Percentiles rank a stretch among this genome's conserved stretches.
Conservation (phyloP, 129 eudicot species). For the Lonicera japonica region DNA sequence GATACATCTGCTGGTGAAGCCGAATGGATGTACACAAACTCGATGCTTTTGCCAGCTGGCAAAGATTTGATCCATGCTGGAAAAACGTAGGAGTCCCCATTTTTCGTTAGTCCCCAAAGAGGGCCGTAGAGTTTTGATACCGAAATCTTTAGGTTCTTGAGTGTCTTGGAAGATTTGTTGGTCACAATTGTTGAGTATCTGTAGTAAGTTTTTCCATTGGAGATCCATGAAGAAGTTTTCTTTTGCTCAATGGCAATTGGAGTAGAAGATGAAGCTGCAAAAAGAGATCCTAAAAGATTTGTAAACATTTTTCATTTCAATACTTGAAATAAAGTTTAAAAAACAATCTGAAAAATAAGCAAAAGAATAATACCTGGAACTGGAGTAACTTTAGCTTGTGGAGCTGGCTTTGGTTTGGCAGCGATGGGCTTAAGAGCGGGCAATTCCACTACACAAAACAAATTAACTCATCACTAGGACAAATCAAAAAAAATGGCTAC, state of each 20-base stretch:
- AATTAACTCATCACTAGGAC: neutral
- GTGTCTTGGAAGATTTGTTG: conserved; percentile 69
- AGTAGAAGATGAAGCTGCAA: conserved; percentile 33
- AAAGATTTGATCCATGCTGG: conserved; percentile 74
- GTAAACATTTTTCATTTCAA: neutral
- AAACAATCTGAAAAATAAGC: conserved; percentile 1
- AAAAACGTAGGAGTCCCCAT: conserved; percentile 51
- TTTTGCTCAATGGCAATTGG: conserved; percentile 53
- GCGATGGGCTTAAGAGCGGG: conserved; percentile 44
- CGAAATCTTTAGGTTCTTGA: conserved; percentile 57
- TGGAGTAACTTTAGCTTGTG: conserved; percentile 23
- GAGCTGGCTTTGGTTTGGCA: conserved; percentile 30
- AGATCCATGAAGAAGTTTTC: conserved; percentile 64
- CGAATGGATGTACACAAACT: conserved; percentile 80
- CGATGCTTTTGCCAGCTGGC: conserved; percentile 75
- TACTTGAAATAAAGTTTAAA: neutral
- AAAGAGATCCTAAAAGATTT: neutral
- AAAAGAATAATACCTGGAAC: conserved; percentile 35
- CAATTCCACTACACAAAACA: conserved; percentile 49
- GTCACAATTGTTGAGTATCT: conserved; percentile 68
- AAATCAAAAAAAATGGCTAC: no score
- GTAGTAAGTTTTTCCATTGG: conserved; percentile 66
- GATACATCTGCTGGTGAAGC: conserved; percentile 63
- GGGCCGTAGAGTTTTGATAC: conserved; percentile 83
- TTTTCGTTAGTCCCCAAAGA: conserved; percentile 84